Base-by-base conservation (phyloP, 2,329 filamentous ascomycete species). In the Ceratocystis lukuohia region DNA sequence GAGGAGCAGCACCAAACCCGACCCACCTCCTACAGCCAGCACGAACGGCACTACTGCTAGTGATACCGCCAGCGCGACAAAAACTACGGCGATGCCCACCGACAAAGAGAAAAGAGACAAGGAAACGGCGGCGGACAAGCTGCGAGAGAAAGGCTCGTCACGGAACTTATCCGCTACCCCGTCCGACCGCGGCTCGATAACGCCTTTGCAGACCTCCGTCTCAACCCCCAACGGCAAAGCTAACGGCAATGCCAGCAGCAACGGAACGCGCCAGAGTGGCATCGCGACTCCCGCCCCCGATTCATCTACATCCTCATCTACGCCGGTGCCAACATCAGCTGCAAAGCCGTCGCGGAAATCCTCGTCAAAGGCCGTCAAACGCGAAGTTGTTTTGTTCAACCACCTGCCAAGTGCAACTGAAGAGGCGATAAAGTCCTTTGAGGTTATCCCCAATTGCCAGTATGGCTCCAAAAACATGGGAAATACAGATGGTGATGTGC, bases 401-500 rank as follows among this genome's bases (percentile, higher is more conserved):
- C 81, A 96, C 75, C 78, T 93, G 37, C 87, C 89, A 48, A 88
- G 96, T 75, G 86, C 85, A 70, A 96, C 91, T 2, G 77, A 80
- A 45, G 89, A 94, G 71, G 89, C 94, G 3, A 86, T 83, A 71
- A 78, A 80, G 30, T 84, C 84, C 15, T 99, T 99, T 72, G 84
- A 90, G 70, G 80, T 93, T 64, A 91, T 99, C 69, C 79, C 86
- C 64, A 84, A 90, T 71, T 97, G 93, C 75, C 87, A 89, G 44
- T 99, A 99, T 76, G 91, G 89, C 65, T 91, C 91, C 70, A 96
- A 95, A 75, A 85, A 89, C 70, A 86, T 97, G 77, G 94, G 94
- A 64, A 88, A 88, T 70, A 95, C 94, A 30, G 93, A 96, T 73
- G 89, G 92, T 77, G 93, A 88, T 76, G 79, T 89, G 68, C 81